Base-by-base conservation (phyloP, 495 filamentous ascomycete genomes). In the Trypethelium eluteriae region DNA sequence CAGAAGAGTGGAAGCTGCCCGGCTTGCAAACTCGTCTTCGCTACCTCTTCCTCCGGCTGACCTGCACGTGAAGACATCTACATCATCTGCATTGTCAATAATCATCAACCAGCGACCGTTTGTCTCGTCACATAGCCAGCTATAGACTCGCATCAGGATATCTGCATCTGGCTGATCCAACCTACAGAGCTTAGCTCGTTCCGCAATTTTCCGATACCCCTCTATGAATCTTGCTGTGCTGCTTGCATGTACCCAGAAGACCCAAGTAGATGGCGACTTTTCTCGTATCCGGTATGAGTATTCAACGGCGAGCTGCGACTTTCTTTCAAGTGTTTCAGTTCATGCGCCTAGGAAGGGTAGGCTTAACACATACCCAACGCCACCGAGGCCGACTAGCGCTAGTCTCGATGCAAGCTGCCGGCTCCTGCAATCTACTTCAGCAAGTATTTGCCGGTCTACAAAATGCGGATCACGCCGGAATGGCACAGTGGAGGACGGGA, bases 271-370 rank as follows among this genome's bases (percentile, higher is more conserved):
- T 14, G 65, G 66, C n/a, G 69, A 63, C 2, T 64, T 39, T 32
- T 76, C 71, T 66, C 68, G 63, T 9, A 75, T 70, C 44, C 74
- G 73, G 72, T 81, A 82, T 7, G 72, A 73, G 66, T 79, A 80
- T 66, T 81, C 79, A 47, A 86, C 79, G 2, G 83, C 82, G 57
- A 84, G 77, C 64, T 84, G 81, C 1, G 81, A 80, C 74, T 85
- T 85, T 11, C 80, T 84, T 44, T 7, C 6, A 44, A 44, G 6
- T 7, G 66, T 56, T 32, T 39, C 14, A 56, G 53, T 39, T 62
- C 10, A 18, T 35, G 25, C 25, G 25, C 25, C 25, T 25, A 25
- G 25, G 25, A 25, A 25, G 25, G 25, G 25, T 25, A 25, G 25
- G 25, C 25, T 25, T 1, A 25, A 25, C 25, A 25, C 25, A 25